These are phyloP conservation scores for Colletotrichum sp. DNA, from an alignment of 2,329 filamentous ascomycete genomes.

Conservation along the genomic window DNA sequence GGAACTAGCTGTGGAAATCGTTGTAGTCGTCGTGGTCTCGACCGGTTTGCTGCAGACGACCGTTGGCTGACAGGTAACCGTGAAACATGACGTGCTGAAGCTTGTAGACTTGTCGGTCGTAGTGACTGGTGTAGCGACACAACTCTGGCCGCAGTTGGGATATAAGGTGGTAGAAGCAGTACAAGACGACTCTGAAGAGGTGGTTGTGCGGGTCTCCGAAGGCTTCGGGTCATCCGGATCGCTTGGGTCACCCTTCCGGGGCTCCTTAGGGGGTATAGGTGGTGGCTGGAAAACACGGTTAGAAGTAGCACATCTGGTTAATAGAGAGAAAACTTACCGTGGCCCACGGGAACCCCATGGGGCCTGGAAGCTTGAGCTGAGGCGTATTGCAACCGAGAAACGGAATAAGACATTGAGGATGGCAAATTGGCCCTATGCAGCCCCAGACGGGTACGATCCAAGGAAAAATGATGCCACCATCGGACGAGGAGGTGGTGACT, in stretches of 20 bases:
- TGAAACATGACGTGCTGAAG: not conserved
- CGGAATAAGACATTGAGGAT: not conserved
- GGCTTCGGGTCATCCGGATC: not conserved
- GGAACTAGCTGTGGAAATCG: not conserved
- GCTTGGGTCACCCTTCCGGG: not conserved
- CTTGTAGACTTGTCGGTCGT: not conserved
- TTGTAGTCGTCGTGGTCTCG: not conserved
- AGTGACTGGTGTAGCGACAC: not conserved
- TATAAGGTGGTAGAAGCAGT: not conserved
- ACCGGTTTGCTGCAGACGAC: not conserved
- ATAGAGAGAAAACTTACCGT: not conserved
- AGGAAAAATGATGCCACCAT: not conserved
- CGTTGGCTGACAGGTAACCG: not conserved
- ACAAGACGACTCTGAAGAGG: not conserved
- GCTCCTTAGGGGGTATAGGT: not conserved
- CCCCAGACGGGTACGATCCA: not conserved
- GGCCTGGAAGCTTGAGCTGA: not conserved
- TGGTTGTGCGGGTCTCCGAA: not conserved
- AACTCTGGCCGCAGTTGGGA: not conserved
- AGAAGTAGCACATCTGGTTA: not conserved
- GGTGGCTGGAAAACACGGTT: not conserved
- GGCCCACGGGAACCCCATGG: not conserved
- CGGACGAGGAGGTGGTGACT: not conserved
- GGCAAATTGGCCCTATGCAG: not conserved
- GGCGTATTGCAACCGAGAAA: not conserved